Evolutionary conservation across 768 basidiomycete genomes (phyloP).

Genomic region (Leucogyrophana mollusca): DNA sequence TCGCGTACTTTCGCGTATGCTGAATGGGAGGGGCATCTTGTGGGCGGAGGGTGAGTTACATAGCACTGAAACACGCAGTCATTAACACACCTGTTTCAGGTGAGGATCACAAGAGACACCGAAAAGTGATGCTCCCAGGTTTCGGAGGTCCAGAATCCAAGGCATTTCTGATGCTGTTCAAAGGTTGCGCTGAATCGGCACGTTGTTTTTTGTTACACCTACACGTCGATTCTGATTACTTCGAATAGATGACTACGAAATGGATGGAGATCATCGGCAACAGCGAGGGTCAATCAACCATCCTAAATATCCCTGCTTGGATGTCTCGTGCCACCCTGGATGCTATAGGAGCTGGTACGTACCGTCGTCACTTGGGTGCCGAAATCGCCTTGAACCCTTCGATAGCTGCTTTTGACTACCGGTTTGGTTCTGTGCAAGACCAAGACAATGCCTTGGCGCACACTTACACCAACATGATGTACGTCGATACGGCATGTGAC

Average conservation of each 20-base stretch:
- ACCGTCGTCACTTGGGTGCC: neutral
- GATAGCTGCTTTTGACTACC: slow-evolving; percentile 50
- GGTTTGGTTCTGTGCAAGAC: slow-evolving; percentile 38
- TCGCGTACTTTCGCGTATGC: slow-evolving; percentile 11
- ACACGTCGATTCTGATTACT: no score
- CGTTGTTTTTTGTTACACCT: neutral
- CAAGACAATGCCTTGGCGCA: slow-evolving; percentile 5
- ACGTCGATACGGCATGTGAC: neutral
- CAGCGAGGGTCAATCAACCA: slow-evolving; percentile 8
- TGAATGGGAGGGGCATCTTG: slow-evolving; percentile 33
- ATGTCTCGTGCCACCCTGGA: slow-evolving; percentile 47
- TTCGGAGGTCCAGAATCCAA: slow-evolving; percentile 53
- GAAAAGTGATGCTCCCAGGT: slow-evolving; percentile 53
- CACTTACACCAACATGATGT: slow-evolving; percentile 6
- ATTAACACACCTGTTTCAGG: slow-evolving; percentile 14
- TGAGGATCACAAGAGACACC: slow-evolving; percentile 51
- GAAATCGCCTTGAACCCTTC: neutral
- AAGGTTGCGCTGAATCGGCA: slow-evolving; percentile 30
- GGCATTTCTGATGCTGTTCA: slow-evolving; percentile 50
- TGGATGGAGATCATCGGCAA: slow-evolving; percentile 20
- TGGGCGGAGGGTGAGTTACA: slow-evolving; percentile 39
- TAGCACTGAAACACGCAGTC: no score
- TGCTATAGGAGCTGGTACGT: slow-evolving; percentile 47
- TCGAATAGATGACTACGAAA: slow-evolving; percentile 18
- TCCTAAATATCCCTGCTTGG: slow-evolving; percentile 26